Percentiles rank a stretch among this genome's conserved stretches.
Evolutionary conservation across 441 rosid genomes (phyloP).

Genomic region (Pelargonium citronellum): DNA sequence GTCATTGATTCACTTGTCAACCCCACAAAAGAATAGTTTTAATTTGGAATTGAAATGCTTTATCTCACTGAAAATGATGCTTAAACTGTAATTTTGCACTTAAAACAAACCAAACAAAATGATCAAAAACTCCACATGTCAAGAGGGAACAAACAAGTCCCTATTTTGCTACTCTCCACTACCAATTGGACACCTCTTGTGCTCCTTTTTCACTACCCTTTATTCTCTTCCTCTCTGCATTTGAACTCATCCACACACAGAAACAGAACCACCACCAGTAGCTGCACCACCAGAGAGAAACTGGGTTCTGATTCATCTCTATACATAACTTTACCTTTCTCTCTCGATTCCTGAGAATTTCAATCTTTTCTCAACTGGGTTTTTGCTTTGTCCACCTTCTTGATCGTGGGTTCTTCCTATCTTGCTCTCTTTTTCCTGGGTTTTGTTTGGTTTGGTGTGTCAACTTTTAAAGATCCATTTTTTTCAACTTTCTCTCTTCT

Average conservation of each 20-base stretch:
- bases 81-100: not conserved
- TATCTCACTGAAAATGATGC: no score
- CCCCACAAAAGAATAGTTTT: no score
- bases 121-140: not conserved
- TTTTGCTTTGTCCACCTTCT: conserved; percentile 9
- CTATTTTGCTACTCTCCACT: conserved; percentile 14
- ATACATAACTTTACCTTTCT: conserved; percentile 6
- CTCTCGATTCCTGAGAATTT: conserved; percentile 24
- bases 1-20: no score
- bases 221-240: conserved; percentile 7
- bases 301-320: not conserved
- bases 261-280: not conserved
- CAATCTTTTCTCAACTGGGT: conserved; percentile 16
- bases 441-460: not conserved
- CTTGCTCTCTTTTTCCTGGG: not conserved
- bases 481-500: not conserved
- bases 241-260: conserved; percentile 18
- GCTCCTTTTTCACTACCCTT: conserved; percentile 3
- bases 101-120: not conserved
- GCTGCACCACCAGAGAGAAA: not conserved
- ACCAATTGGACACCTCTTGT: conserved; percentile 19
- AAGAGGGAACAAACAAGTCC: conserved; percentile 3
- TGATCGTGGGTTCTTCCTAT: conserved; percentile 5
- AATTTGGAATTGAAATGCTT: no score
- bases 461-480: not conserved